A percentile compares a stretch with the other conserved stretches of the same genome.
Evolutionary conservation across 2,329 filamentous ascomycete genomes (phyloP).

Genomic region (Mycosphaerella arachidis): DNA sequence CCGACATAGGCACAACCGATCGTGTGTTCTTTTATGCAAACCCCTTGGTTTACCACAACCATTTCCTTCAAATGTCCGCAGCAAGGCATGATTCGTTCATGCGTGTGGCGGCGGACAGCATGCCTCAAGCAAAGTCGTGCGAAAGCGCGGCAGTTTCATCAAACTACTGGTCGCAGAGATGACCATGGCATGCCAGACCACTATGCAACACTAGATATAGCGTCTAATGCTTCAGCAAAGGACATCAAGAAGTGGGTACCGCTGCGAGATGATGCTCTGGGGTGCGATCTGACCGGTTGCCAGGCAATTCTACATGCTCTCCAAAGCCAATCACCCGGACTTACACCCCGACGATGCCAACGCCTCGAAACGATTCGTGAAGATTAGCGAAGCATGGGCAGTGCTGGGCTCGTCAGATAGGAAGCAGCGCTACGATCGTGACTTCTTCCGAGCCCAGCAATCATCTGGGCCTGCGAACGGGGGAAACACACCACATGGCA

Average conservation of each 20-base stretch:
- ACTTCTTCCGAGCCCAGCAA: slow-evolving; percentile 45
- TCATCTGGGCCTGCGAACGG: slow-evolving; percentile 30
- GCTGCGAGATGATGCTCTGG: neutral
- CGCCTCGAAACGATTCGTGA: slow-evolving; percentile 63
- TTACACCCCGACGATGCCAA: slow-evolving; percentile 71
- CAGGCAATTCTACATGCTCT: slow-evolving; percentile 76
- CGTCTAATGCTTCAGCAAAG: slow-evolving; percentile 60
- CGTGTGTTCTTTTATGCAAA: neutral
- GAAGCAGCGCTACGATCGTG: slow-evolving; percentile 75
- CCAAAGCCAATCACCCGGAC: slow-evolving; percentile 89
- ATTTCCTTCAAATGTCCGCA: slow-evolving; percentile 16
- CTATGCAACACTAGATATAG: slow-evolving; percentile 77
- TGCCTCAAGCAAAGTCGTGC: slow-evolving; percentile 2
- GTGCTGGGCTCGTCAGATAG: slow-evolving; percentile 55
- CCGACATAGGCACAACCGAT: neutral
- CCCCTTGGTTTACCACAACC: neutral
- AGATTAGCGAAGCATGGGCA: slow-evolving; percentile 38
- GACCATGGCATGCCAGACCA: slow-evolving; percentile 51
- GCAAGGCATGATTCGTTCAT: slow-evolving; percentile 32
- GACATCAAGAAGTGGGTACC: slow-evolving; percentile 71
- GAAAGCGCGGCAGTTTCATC: slow-evolving; percentile 21
- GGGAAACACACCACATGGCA: slow-evolving; percentile 53
- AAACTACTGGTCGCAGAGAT: slow-evolving; percentile 15
- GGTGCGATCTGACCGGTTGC: neutral
- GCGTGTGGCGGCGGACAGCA: slow-evolving; percentile 26